A percentile compares a stretch with the other conserved stretches of the same genome.
These are phyloP conservation scores for Funneliformis mosseae DNA, from an alignment of 192 early-diverging fungal species.

Conservation along the genomic window DNA sequence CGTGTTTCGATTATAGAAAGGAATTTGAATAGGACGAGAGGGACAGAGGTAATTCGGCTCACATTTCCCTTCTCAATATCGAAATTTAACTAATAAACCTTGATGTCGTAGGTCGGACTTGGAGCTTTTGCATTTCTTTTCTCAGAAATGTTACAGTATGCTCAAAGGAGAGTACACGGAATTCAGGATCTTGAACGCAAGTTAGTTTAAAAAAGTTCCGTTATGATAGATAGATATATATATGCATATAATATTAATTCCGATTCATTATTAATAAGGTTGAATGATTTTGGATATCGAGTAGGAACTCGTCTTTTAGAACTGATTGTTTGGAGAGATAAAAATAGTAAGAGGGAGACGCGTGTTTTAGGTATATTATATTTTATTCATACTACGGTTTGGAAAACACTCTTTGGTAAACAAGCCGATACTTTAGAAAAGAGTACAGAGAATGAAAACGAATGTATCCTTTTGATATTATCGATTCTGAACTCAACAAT, in stretches of 20 bases:
- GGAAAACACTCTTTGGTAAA: slow-evolving; percentile 96
- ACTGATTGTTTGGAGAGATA: slow-evolving; percentile 89
- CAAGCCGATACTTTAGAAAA: slow-evolving; percentile 95
- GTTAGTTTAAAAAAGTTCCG: slow-evolving; percentile 48
- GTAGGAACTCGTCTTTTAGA: slow-evolving; percentile 90
- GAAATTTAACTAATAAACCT: background rate
- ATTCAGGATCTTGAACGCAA: slow-evolving; percentile 95
- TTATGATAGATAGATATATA: background rate
- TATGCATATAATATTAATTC: too few species aligned
- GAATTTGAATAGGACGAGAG: slow-evolving; percentile 69
- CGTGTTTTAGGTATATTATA: slow-evolving; percentile 86
- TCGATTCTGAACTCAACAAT: background rate
- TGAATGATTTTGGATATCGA: slow-evolving; percentile 91
- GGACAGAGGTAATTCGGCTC: slow-evolving; percentile 60
- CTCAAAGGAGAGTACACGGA: slow-evolving; percentile 93
- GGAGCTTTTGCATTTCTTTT: slow-evolving; percentile 89
- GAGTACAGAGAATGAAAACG: slow-evolving; percentile 94
- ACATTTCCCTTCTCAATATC: background rate
- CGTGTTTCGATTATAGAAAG: slow-evolving; percentile 68
- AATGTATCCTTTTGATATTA: slow-evolving; percentile 65
- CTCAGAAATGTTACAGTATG: slow-evolving; percentile 94
- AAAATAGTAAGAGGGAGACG: slow-evolving; percentile 84
- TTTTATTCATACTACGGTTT: slow-evolving; percentile 92
- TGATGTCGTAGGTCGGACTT: slow-evolving; percentile 61
- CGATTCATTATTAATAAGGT: slow-evolving; percentile 45